phyloP scores from a whole-genome alignment of 2,329 filamentous ascomycete species.

The Madurella fahalii region DNA sequence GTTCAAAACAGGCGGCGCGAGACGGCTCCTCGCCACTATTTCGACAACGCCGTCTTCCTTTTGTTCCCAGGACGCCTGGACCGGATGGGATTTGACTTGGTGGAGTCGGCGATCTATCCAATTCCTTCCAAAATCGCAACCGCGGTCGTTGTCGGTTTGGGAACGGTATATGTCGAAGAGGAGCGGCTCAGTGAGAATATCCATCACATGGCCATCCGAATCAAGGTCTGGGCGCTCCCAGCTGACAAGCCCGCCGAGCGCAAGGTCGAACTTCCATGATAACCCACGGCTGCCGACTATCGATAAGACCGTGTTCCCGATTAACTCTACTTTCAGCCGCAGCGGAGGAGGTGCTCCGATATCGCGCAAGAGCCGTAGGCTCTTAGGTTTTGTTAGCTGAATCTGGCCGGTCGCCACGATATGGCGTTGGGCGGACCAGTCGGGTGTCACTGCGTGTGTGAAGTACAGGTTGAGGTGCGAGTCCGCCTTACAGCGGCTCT shows the following conservation, averaged over 20 bases:
- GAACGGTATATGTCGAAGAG: slow-evolving; percentile 59
- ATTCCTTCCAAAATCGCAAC: slow-evolving; percentile 50
- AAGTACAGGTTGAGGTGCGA: slow-evolving; percentile 49
- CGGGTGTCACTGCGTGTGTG: slow-evolving; percentile 37
- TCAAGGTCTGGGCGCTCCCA: slow-evolving; percentile 34
- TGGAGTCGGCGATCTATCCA: slow-evolving; percentile 50
- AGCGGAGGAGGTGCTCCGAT: neutral
- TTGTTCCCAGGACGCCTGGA: slow-evolving; percentile 33
- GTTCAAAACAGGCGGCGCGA: slow-evolving; percentile 60
- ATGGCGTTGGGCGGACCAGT: slow-evolving; percentile 51
- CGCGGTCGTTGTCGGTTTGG: slow-evolving; percentile 62
- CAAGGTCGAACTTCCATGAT: slow-evolving; percentile 43
- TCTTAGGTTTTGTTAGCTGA: slow-evolving; percentile 30
- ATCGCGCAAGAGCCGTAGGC: slow-evolving; percentile 23
- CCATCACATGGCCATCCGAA: slow-evolving; percentile 24
- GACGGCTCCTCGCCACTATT: slow-evolving; percentile 47
- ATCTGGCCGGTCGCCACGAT: slow-evolving; percentile 50
- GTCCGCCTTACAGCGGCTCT: slow-evolving; percentile 32
- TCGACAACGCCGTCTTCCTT: slow-evolving; percentile 30
- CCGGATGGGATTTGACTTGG: slow-evolving; percentile 42
- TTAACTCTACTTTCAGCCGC: neutral
- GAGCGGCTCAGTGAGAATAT: slow-evolving; percentile 43
- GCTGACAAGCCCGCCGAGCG: slow-evolving; percentile 39
- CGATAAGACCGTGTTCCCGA: slow-evolving; percentile 22
- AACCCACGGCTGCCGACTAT: slow-evolving; percentile 35